Conservation (phyloP, 2,329 filamentous ascomycete species). For the Fusarium humuli region DNA sequence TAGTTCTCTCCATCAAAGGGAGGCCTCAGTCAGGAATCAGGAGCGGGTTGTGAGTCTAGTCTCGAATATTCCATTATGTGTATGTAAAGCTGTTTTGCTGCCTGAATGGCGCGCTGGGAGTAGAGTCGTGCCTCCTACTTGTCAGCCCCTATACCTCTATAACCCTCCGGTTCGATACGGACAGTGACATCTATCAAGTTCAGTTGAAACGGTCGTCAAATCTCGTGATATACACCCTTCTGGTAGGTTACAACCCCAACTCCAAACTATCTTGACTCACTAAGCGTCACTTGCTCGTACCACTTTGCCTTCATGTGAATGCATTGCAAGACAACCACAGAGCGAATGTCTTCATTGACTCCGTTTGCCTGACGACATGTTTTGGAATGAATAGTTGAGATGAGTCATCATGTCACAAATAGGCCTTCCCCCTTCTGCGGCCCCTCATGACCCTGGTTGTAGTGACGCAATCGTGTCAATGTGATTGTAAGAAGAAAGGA, state of each 20-base stretch:
- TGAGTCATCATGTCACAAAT: conserved; percentile 22
- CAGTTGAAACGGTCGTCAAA: conserved; percentile 38
- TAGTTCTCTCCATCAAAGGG: conserved; percentile 18
- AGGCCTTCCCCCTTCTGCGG: conserved; percentile 17
- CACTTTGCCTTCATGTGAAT: conserved; percentile 36
- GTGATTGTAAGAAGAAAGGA: conserved; percentile 27
- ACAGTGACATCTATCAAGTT: conserved; percentile 32
- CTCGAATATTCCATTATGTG: conserved; percentile 41
- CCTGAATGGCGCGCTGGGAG: conserved; percentile 33
- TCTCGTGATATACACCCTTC: conserved; percentile 42
- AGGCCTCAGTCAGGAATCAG: conserved; percentile 39
- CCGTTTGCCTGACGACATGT: conserved; percentile 30
- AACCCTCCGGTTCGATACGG: conserved; percentile 14
- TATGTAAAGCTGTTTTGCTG: conserved; percentile 41
- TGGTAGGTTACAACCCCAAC: conserved; percentile 27
- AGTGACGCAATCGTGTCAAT: conserved; percentile 32
- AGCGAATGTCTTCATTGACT: conserved; percentile 33
- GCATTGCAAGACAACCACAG: conserved; percentile 24
- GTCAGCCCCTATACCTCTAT: conserved; percentile 34
- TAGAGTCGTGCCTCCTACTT: conserved; percentile 20
- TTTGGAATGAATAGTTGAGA: conserved; percentile 32
- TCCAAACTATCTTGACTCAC: conserved; percentile 35
- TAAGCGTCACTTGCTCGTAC: conserved; percentile 20
- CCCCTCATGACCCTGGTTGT: conserved; percentile 14
- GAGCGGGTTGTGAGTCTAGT: conserved; percentile 6